Evolutionary conservation across 2,329 filamentous ascomycete species (phyloP).

Genomic region (Fusarium metavorans): DNA sequence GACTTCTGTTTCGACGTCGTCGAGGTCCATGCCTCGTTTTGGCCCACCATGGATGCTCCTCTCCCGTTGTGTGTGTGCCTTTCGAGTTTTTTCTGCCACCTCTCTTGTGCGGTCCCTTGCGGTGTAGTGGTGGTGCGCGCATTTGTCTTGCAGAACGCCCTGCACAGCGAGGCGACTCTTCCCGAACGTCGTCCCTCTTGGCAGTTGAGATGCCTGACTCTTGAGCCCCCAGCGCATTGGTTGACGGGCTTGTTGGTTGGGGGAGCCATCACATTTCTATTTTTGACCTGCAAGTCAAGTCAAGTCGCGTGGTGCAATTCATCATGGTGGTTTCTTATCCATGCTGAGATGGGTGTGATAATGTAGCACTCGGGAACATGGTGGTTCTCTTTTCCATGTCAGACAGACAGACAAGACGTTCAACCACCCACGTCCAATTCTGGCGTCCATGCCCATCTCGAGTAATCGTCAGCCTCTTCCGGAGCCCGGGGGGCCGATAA

Average conservation of each 20-base stretch:
- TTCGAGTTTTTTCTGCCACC: constrained; percentile 1
- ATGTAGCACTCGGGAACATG: neutral
- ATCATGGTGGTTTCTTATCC: constrained; percentile 13
- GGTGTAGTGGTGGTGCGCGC: neutral
- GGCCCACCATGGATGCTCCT: constrained; percentile 22
- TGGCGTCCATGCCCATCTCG: neutral
- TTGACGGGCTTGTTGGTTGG: constrained; percentile 4
- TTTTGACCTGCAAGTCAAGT: neutral
- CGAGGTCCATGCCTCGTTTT: constrained; percentile 15
- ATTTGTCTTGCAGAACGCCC: constrained; percentile 7
- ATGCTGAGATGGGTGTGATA: constrained; percentile 1
- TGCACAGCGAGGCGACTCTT: constrained; percentile 2
- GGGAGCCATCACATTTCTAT: neutral
- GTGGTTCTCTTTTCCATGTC: neutral
- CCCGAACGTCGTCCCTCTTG: constrained; percentile 10
- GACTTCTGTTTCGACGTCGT: constrained; percentile 46
- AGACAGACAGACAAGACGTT: neutral
- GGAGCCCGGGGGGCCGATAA: constrained; percentile 19
- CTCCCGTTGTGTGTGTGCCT: constrained; percentile 9
- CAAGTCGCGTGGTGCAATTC: neutral
- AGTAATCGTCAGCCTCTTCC: constrained; percentile 2
- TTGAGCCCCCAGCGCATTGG: neutral
- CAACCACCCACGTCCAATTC: neutral
- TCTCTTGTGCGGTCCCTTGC: neutral
- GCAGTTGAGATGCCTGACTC: constrained; percentile 26